Base-by-base conservation (phyloP, 352 stramenopile genomes). In the Pythium guiyangense region DNA sequence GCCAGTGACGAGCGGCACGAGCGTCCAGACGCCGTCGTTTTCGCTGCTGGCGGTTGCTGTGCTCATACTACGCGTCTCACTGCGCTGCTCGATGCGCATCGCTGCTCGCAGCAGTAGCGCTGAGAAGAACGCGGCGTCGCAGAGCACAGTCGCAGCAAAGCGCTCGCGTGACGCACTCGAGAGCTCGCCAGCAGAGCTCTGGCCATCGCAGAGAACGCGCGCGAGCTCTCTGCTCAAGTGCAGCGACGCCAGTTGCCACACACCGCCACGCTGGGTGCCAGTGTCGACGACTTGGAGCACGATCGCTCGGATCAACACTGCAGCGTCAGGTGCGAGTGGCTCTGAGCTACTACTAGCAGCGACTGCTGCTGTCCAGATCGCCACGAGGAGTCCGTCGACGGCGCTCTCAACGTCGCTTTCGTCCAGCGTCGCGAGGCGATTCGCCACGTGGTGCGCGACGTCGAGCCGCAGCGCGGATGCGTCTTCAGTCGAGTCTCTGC, bases 371-470 rank as follows among this genome's bases (percentile, higher is more conserved):
- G n/a, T 47, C 63, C 63, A 77, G 11, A 80, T 58, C n/a, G 56
- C 22, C 11, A 40, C 31, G n/a, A 60, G 34, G 43, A 60, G 22
- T 22, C 57, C 34, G 12, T 59, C 26, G 27, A 27, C 20, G 34
- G 25, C 54, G 31, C 31, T n/a, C 8, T 44, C 34, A 6, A 55
- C 34, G 20, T 35, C 34, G 49, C 49, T 8, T 12, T 77, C 69
- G 4, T n/a, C 3, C 11, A 62, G 46, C 15, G 54, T 49, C 49
- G 10, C 35, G 34, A 62, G 62, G 4, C 52, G 54, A 35, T 67
- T 62, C 17, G 73, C 57, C 8, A 64, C 61, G 48, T 79, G 79
- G 6, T 56, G 50, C 1, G 67, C 64, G 37, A 57, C 42, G 17
- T 65, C 26, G 6, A 79, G n/a, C 11, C 31, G 71, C 48, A 77